A percentile compares a stretch with the other conserved stretches of the same genome.
phyloP scores from a whole-genome alignment of 139 green algal genomes.

The Desmodesmus armatus region DNA sequence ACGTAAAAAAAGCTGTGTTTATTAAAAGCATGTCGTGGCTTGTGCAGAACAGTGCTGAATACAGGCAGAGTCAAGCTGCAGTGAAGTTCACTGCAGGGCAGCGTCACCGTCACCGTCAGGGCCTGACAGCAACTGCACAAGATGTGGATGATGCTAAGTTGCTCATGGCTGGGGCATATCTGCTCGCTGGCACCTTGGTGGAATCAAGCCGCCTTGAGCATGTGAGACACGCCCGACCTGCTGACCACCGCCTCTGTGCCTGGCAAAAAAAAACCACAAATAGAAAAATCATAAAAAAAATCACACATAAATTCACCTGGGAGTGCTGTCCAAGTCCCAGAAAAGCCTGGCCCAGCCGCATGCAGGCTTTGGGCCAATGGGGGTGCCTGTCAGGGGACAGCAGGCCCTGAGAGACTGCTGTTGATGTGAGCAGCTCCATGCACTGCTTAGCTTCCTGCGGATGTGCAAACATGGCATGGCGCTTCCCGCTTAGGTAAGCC shows the following conservation, averaged over 20 bases:
- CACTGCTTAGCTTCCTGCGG: constrained; percentile 36
- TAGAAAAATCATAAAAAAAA: not conserved
- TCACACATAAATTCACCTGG: not conserved
- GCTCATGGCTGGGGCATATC: not conserved
- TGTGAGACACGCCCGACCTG: not conserved
- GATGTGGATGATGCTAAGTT: not conserved
- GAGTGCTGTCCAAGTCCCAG: not conserved
- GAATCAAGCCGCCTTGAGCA: not conserved
- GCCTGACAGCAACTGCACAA: not conserved
- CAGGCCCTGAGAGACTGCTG: not conserved
- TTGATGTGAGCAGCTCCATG: not conserved
- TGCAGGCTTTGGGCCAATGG: constrained; percentile 24
- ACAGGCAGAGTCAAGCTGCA: too few relatives aligned
- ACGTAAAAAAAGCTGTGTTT: too few relatives aligned
- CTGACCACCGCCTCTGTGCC: not conserved
- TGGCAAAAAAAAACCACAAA: not conserved
- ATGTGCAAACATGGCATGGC: too few relatives aligned
- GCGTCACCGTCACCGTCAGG: too few relatives aligned
- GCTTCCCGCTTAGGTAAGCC: not conserved
- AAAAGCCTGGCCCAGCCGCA: constrained; percentile 15
- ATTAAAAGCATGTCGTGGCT: too few relatives aligned
- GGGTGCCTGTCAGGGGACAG: constrained; percentile 11
- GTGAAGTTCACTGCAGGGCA: too few relatives aligned
- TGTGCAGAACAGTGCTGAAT: too few relatives aligned
- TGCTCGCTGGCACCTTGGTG: not conserved